Base-by-base conservation (phyloP, 116 monocot genomes). In the Cymodocea nodosa region DNA sequence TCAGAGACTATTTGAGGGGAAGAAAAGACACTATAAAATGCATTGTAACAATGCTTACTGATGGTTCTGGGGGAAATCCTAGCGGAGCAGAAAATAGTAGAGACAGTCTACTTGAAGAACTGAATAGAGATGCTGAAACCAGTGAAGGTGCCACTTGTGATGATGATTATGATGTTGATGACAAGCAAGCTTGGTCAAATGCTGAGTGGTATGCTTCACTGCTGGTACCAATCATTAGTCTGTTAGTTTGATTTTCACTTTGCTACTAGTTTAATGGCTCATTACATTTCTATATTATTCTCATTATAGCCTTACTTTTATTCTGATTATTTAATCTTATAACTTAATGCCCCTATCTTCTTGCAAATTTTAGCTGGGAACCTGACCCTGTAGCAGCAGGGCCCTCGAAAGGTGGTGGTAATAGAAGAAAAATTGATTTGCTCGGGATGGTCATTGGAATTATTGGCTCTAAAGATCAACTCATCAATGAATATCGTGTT, bases 11-110 rank as follows among this genome's bases (percentile, higher is more conserved):
- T 52, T 62, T 97, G 66, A 90, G 82, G 67, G 82, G 91, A 67
- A 87, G 97, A 70, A 97, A 91, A 59, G 97, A 91, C 71, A 97
- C 97, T n/a, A 84, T 97, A 68, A 97, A 97, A 78, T 97, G 97
- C 77, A 97, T 97, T 64, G 97, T 97, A 6, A 90, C 85, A 7
- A 91, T 97, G 97, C 85, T 97, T 72, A 97, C 91, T 36, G 97
- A 90, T 80, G 91, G 97, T 25, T 70, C 70, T 52, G 94, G 84
- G 17, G 90, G 76, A 53, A 90, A 83, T 77, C 36, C 83, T n/a
- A 76, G 64, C 64, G 85, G 80, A 34, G 30, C 85, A 35, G 91
- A 83, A 68, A 87, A 70, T 74, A 36, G 57, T 62, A 77, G 78
- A 69, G 90, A 90, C 59, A 95, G 87, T 70, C 81, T 94, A 63